Evolutionary conservation across 2,329 filamentous ascomycete species (phyloP).

Genomic region (Fusarium nisikadoi): DNA sequence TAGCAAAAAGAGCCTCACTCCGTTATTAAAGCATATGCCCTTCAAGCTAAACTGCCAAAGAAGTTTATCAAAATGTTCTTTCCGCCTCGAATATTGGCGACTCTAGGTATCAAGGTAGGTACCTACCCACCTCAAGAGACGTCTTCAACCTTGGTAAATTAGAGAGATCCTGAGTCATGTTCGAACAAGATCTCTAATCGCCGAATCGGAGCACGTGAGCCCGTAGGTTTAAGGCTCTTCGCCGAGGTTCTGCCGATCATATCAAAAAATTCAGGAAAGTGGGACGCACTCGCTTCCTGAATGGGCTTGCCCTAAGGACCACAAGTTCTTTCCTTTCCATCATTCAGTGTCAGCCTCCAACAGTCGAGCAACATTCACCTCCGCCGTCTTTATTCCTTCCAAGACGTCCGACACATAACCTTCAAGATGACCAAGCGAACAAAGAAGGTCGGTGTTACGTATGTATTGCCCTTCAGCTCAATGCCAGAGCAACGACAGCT

Average conservation of each 20-base stretch:
- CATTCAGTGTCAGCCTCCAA: constrained; percentile 47
- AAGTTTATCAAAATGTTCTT: not conserved
- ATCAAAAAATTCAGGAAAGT: constrained; percentile 27
- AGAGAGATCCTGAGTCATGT: constrained; percentile 20
- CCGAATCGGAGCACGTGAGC: not conserved
- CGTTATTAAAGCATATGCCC: not conserved
- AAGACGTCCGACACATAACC: constrained; percentile 53
- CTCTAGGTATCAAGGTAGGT: too few relatives aligned
- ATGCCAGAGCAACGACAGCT: constrained; percentile 38
- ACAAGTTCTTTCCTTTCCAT: constrained; percentile 49
- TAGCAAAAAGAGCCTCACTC: not conserved
- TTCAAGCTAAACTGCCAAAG: not conserved
- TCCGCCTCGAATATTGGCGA: not conserved
- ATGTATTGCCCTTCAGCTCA: constrained; percentile 45
- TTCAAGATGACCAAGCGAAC: constrained; percentile 94
- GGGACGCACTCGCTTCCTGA: constrained; percentile 46
- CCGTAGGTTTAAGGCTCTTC: constrained; percentile 51
- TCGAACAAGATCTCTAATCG: not conserved
- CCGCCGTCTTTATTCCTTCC: constrained; percentile 48
- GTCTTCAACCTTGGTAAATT: too few relatives aligned
- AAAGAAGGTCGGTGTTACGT: constrained; percentile 96
- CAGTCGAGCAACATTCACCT: constrained; percentile 48
- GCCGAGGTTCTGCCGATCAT: constrained; percentile 70
- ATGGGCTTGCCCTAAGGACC: constrained; percentile 57
- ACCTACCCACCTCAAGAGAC: not conserved